These are phyloP conservation scores for Neoboletus magnificus DNA, from an alignment of 768 basidiomycete genomes.

Conservation along the genomic window DNA sequence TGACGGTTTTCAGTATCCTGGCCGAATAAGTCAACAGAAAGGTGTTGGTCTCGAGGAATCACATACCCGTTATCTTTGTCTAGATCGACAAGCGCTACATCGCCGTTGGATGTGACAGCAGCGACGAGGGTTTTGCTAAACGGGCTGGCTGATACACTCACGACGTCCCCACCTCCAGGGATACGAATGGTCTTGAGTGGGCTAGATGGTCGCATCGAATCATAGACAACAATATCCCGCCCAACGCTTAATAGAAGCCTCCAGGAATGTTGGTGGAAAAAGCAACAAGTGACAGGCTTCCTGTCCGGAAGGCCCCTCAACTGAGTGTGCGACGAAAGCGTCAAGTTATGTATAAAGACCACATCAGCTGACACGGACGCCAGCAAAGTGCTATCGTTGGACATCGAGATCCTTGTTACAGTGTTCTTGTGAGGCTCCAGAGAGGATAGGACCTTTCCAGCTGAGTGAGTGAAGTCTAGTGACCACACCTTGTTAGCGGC, in stretches of 20 bases:
- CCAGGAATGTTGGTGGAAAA: constrained; percentile 63
- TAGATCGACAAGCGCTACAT: constrained; percentile 60
- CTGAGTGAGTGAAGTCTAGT: constrained; percentile 43
- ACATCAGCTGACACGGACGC: constrained; percentile 51
- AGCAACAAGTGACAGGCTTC: constrained; percentile 44
- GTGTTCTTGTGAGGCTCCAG: constrained; percentile 50
- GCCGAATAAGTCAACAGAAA: background rate
- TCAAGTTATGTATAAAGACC: constrained; percentile 59
- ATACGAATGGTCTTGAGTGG: constrained; percentile 53
- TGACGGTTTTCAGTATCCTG: constrained; percentile 60
- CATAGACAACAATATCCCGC: constrained; percentile 56
- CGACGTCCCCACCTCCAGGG: constrained; percentile 49
- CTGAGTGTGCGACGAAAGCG: constrained; percentile 48
- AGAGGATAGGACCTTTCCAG: constrained; percentile 42
- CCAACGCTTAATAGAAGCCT: constrained; percentile 55
- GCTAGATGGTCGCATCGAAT: constrained; percentile 53
- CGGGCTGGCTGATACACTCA: constrained; percentile 61
- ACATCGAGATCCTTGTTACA: constrained; percentile 55
- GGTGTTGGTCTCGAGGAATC: background rate
- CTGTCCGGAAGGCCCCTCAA: constrained; percentile 51
- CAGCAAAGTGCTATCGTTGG: constrained; percentile 54
- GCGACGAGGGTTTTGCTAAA: constrained; percentile 74
- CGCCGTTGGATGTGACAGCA: constrained; percentile 51
- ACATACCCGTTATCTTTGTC: constrained; percentile 72
- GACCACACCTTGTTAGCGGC: constrained; percentile 45